These are phyloP conservation scores for Abrus pulchellus DNA, from an alignment of 306 rosid genomes.

Conservation along the genomic window DNA sequence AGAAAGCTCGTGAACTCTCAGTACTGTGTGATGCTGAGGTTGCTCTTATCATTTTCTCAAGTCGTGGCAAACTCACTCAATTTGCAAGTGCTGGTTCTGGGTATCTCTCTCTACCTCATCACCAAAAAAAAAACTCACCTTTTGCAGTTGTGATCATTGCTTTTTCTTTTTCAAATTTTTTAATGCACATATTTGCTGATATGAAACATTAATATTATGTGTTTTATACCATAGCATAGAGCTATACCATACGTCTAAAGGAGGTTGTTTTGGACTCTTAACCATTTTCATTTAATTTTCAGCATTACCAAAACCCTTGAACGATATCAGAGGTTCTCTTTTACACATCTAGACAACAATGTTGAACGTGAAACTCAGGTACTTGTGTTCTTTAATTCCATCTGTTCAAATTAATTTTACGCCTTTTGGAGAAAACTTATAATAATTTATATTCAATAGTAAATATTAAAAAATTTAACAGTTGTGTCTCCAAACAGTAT, in stretches of 20 bases:
- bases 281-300: not conserved
- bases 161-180: too few species aligned
- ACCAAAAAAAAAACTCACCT: too few species aligned
- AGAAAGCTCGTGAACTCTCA: constrained; percentile 47
- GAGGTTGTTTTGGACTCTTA: not conserved
- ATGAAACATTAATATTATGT: too few species aligned
- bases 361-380: constrained; percentile 74
- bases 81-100: not conserved
- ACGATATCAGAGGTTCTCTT: constrained; percentile 70
- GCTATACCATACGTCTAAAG: not conserved
- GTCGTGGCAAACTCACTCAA: constrained; percentile 62
- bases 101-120: not conserved
- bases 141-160: too few species aligned
- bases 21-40: constrained; percentile 46
- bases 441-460: not conserved
- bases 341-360: constrained; percentile 59
- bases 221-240: not conserved
- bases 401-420: not conserved
- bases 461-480: not conserved
- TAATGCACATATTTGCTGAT: too few species aligned
- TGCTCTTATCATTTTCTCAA: constrained; percentile 63
- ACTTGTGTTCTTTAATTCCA: not conserved
- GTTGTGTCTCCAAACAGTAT: not conserved
- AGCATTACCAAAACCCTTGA: constrained; percentile 72
- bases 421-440: not conserved